A percentile compares a stretch with the other conserved stretches of the same genome.
phyloP scores from a whole-genome alignment of 2,329 filamentous ascomycete genomes.

The Sclerotinia borealis region DNA sequence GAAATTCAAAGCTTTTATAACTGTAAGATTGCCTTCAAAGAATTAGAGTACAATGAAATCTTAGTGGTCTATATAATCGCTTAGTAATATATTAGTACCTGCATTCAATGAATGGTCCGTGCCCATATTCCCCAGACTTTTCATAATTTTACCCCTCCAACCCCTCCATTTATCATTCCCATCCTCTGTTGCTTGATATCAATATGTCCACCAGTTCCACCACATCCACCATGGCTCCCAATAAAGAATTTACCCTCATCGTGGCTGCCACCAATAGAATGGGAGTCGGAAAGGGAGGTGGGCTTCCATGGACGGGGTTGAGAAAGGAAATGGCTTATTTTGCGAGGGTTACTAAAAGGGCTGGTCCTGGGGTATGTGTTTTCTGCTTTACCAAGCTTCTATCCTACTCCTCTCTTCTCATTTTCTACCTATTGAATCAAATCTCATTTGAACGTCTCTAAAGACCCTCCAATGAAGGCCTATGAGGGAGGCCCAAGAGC shows the following conservation, averaged over 20 bases:
- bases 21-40: no score
- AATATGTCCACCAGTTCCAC: not conserved
- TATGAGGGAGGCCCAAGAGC: not conserved
- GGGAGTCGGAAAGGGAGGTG: conserved; percentile 77
- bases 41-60: no score
- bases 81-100: not conserved
- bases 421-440: not conserved
- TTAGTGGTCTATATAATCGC: no score
- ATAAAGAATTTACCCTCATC: conserved; percentile 71
- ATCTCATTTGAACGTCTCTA: no score
- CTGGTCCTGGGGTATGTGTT: conserved; percentile 37
- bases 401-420: no score
- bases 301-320: conserved; percentile 82
- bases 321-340: conserved; percentile 95
- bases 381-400: not conserved
- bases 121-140: conserved; percentile 3
- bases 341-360: conserved; percentile 70
- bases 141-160: conserved; percentile 5
- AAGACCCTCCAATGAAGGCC: not conserved
- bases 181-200: not conserved
- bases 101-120: not conserved
- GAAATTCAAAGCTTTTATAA: no score
- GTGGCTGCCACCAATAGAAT: conserved; percentile 85
- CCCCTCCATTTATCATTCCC: not conserved
- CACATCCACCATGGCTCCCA: conserved; percentile 12